Percentiles rank a stretch among this genome's conserved stretches.
Conservation (phyloP, 106 monocot genomes). For the Iris macrosiphon region DNA sequence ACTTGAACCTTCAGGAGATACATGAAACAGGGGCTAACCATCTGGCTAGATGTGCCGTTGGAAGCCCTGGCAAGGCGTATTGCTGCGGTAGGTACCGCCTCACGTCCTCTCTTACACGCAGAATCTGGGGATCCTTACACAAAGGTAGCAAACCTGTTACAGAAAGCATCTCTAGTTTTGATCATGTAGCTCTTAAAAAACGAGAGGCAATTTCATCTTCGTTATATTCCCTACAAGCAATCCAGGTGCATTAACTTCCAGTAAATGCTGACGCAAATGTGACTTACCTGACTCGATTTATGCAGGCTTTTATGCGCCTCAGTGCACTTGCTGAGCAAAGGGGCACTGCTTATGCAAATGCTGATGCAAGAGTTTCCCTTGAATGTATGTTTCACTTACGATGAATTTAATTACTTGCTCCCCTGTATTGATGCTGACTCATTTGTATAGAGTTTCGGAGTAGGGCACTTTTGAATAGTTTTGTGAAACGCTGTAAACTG, state of each 20-base stretch:
- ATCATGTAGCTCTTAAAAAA: background rate
- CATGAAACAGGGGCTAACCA: conserved; percentile 84
- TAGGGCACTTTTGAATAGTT: background rate
- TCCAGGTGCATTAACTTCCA: background rate
- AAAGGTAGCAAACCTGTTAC: conserved; percentile 37
- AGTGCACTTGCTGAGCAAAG: conserved; percentile 41
- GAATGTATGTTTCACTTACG: conserved; percentile 30
- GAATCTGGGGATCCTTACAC: conserved; percentile 88
- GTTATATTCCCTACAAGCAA: background rate
- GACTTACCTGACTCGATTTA: background rate
- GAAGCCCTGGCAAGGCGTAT: conserved; percentile 94
- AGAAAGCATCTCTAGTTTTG: background rate
- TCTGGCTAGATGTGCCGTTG: conserved; percentile 97
- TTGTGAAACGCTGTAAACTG: background rate
- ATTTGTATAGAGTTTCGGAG: background rate
- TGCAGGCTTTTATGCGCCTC: conserved; percentile 56
- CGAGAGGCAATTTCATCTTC: background rate
- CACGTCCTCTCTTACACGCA: conserved; percentile 87
- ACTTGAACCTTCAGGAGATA: conserved; percentile 57
- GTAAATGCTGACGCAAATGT: background rate
- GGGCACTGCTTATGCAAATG: conserved; percentile 64
- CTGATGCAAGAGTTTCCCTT: conserved; percentile 60
- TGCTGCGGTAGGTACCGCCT: conserved; percentile 85
- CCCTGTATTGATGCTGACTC: background rate
- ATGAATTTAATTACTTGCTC: background rate